Conservation (phyloP, 495 filamentous ascomycete genomes). For the Podospora pseudoanserina region DNA sequence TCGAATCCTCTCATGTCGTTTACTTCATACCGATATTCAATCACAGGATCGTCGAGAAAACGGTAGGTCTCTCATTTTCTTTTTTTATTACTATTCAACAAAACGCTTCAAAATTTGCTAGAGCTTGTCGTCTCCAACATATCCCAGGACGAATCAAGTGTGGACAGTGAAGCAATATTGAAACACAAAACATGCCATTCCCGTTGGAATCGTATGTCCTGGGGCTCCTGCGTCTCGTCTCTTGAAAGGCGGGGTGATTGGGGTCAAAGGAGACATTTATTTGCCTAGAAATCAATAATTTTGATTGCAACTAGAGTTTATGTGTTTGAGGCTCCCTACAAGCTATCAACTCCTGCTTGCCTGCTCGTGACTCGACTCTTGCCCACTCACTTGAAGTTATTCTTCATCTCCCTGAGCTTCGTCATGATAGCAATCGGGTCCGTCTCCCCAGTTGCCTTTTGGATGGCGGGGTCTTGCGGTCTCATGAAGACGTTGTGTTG, state of each 20-base stretch:
- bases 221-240: slow-evolving; percentile 19
- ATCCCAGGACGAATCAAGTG: slow-evolving; percentile 46
- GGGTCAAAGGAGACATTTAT: slow-evolving; percentile 3
- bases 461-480: slow-evolving; percentile 75
- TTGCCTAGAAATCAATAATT: neutral
- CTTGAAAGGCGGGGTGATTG: neutral
- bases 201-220: slow-evolving; percentile 21
- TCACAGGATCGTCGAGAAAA: neutral
- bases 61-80: neutral
- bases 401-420: slow-evolving; percentile 89
- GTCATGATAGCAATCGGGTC: slow-evolving; percentile 85
- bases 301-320: neutral
- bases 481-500: slow-evolving; percentile 97
- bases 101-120: slow-evolving; percentile 48
- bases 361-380: neutral
- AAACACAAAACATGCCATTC: slow-evolving; percentile 23
- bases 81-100: neutral
- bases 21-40: neutral
- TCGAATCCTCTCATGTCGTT: neutral
- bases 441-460: slow-evolving; percentile 77
- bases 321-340: neutral
- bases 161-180: slow-evolving; percentile 54
- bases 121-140: slow-evolving; percentile 47
- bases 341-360: neutral
- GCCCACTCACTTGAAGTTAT: slow-evolving; percentile 63